Evolutionary conservation across 345 rosid genomes (phyloP).

Genomic region (Bretschneidera sinensis): DNA sequence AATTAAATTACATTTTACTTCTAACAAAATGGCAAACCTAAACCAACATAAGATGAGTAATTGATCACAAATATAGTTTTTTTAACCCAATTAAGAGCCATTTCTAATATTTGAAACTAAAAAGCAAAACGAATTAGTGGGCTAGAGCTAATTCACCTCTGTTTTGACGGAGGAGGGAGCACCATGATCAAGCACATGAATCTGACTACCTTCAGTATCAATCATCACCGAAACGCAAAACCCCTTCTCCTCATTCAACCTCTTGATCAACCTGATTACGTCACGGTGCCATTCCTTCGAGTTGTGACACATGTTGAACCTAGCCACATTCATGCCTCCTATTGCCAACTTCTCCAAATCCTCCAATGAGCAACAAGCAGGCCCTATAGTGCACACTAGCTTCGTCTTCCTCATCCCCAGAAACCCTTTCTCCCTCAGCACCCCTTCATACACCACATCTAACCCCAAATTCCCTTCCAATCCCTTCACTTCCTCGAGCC

Average conservation of each 20-base stretch:
- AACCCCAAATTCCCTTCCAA: conserved; percentile 27
- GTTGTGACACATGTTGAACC: conserved; percentile 75
- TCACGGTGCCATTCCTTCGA: conserved; percentile 60
- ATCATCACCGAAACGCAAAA: conserved; percentile 63
- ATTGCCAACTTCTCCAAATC: conserved; percentile 55
- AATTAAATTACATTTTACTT: conserved; percentile 8
- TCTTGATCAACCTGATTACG: conserved; percentile 54
- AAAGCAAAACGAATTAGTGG: conserved; percentile 4
- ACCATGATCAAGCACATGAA: conserved; percentile 71
- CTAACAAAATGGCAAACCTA: background rate
- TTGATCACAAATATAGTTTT: too few species aligned
- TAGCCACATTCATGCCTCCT: conserved; percentile 73
- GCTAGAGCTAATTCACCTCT: conserved; percentile 27
- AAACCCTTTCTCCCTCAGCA: conserved; percentile 59
- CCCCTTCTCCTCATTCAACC: conserved; percentile 47
- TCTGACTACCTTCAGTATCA: conserved; percentile 76
- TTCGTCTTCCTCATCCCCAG: conserved; percentile 71
- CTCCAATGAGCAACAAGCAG: conserved; percentile 51
- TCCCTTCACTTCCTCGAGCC: conserved; percentile 22
- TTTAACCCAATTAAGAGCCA: background rate
- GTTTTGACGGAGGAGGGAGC: conserved; percentile 55
- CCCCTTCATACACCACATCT: conserved; percentile 46
- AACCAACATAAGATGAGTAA: background rate
- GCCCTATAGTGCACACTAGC: conserved; percentile 71
- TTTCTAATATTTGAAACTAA: background rate